phyloP scores from a whole-genome alignment of 139 green algal species.

The Pseudopediastrum boryanum region DNA sequence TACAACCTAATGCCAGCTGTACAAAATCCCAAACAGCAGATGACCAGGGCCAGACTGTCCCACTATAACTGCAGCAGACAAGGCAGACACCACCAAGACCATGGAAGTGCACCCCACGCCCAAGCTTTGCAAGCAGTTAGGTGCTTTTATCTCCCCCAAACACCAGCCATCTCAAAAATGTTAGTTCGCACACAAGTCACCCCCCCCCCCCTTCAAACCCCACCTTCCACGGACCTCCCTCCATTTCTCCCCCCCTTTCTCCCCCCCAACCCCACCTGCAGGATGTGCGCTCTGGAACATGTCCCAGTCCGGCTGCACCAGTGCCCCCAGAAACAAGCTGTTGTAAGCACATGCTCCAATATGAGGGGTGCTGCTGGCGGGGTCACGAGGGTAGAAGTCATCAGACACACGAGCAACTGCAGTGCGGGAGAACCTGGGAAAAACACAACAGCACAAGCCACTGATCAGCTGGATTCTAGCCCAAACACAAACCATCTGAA shows the following conservation, averaged over 20 bases:
- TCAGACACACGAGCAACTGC: conserved; percentile 87
- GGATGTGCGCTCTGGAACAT: conserved; percentile 72
- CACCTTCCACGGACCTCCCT: too few relatives aligned
- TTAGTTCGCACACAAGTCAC: too few relatives aligned
- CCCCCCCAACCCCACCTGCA: conserved; percentile 14
- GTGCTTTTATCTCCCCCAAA: too few relatives aligned
- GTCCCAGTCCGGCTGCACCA: conserved; percentile 83
- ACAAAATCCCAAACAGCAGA: too few relatives aligned
- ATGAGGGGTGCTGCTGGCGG: conserved; percentile 83
- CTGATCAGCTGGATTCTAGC: too few relatives aligned
- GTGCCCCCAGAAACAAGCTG: conserved; percentile 73
- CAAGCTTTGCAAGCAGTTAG: too few relatives aligned
- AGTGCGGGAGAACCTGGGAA: conserved; percentile 86
- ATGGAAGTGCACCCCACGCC: not conserved
- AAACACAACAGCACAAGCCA: too few relatives aligned
- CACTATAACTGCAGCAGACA: not conserved
- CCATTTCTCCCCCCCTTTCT: not conserved
- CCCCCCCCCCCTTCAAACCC: too few relatives aligned
- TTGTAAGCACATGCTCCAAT: conserved; percentile 91
- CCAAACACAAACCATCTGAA: too few relatives aligned
- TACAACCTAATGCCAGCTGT: too few relatives aligned
- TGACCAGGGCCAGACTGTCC: too few relatives aligned
- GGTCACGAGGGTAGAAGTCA: conserved; percentile 84
- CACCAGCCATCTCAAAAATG: too few relatives aligned
- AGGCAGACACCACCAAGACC: conserved; percentile 5